Base-by-base conservation (phyloP, 805 yeast genomes). In the Monosporozyma unispora region DNA sequence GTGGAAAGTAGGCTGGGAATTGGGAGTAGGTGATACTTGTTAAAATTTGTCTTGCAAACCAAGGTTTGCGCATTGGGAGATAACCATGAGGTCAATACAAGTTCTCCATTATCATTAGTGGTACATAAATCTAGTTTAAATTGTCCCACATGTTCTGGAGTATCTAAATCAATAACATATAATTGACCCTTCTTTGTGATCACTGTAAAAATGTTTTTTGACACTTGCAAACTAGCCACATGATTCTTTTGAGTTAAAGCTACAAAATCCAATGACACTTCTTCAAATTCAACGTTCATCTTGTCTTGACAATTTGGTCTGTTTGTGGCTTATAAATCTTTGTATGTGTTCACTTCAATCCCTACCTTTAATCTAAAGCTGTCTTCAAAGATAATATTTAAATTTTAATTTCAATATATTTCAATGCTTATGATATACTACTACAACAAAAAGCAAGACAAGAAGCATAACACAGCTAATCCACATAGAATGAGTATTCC, bases 161-260 rank as follows among this genome's bases (percentile, higher is more conserved):
- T 72, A 46, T 79, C 81, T 53, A 85, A 66, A 56, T 84, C 80
- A 29, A 86, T 83, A n/a, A 84, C 66, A 54, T 77, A 77, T n/a
- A 85, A 64, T 14, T 72, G 59, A 0, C 84, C 82, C 8, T 73
- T 65, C 45, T 68, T 69, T 49, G 80, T 68, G 0, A 82, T 78
- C 44, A 84, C 66, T 49, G 77, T 73, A 38, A 85, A 72, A 5
- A 76, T 65, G 56, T 84, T 84, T 51, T 73, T 70, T 21, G 73
- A 66, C 5, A 82, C 87, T 16, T 71, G 74, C 45, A 84, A 61
- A n/a, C 75, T 64, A 5, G 70, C 67, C 11, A 84, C 73, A 23
- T 72, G 42, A 21, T 39, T 39, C 25, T 21, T 39, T 39, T 39
- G 42, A 39, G 42, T 39, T 21, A 39, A 39, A 53, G 77, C 75